These are phyloP conservation scores for Strobilomyces echinocephalus DNA, from an alignment of 768 basidiomycete genomes.

Conservation along the genomic window DNA sequence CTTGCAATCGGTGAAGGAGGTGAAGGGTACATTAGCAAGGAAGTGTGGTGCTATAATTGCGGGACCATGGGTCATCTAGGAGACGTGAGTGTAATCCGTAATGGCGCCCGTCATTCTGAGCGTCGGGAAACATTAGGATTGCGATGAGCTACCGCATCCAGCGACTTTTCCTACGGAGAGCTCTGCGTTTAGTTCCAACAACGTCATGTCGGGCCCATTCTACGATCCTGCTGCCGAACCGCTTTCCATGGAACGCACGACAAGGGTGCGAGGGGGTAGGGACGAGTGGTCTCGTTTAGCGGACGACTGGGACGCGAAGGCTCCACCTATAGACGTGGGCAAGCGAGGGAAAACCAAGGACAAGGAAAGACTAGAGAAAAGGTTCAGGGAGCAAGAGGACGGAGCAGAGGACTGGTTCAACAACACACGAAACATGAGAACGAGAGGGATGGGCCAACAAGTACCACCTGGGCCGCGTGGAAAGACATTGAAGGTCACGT, in stretches of 20 bases:
- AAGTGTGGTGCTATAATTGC: slow-evolving; percentile 83
- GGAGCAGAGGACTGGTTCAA: slow-evolving; percentile 69
- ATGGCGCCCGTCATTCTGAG: background rate
- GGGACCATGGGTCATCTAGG: slow-evolving; percentile 70
- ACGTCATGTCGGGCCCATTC: slow-evolving; percentile 64
- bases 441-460: slow-evolving; percentile 21
- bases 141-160: slow-evolving; percentile 40
- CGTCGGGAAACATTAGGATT: slow-evolving; percentile 46
- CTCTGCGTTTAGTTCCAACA: slow-evolving; percentile 66
- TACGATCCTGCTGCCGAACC: slow-evolving; percentile 39
- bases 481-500: slow-evolving; percentile 37
- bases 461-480: slow-evolving; percentile 10
- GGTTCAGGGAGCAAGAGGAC: slow-evolving; percentile 48
- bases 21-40: slow-evolving; percentile 70
- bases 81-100: slow-evolving; percentile 49
- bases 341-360: slow-evolving; percentile 59
- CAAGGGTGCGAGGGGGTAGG: slow-evolving; percentile 32
- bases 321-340: slow-evolving; percentile 60
- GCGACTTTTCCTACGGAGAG: slow-evolving; percentile 44
- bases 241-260: slow-evolving; percentile 30
- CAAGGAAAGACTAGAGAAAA: slow-evolving; percentile 49
- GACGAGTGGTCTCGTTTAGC: slow-evolving; percentile 30
- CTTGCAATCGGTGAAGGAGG: slow-evolving; percentile 62
- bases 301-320: slow-evolving; percentile 43
- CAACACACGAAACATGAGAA: slow-evolving; percentile 30